phyloP scores from a whole-genome alignment of 768 basidiomycete genomes.

The Dendrothele bispora region DNA sequence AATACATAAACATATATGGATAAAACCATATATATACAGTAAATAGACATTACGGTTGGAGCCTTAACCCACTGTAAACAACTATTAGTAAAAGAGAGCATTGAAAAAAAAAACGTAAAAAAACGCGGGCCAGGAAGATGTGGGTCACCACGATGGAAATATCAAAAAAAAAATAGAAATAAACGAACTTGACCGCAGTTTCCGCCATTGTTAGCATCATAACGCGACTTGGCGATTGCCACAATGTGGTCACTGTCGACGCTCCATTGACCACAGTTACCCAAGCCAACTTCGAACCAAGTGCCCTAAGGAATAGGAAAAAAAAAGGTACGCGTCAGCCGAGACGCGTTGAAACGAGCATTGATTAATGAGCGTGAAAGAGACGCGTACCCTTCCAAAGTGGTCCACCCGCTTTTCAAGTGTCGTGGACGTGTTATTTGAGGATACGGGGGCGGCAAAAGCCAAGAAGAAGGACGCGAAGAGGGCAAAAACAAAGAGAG shows the following conservation, averaged over 20 bases:
- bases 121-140: too few species aligned
- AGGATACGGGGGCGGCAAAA: conserved; percentile 47
- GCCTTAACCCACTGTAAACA: too few species aligned
- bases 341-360: not conserved
- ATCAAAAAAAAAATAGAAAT: too few species aligned
- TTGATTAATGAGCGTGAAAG: not conserved
- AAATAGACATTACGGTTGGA: too few species aligned
- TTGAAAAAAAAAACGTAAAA: too few species aligned
- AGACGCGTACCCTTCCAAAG: conserved; percentile 51
- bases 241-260: conserved; percentile 53
- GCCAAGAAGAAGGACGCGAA: conserved; percentile 40
- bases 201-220: conserved; percentile 45
- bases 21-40: too few species aligned
- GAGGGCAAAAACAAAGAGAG: conserved; percentile 35
- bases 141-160: too few species aligned
- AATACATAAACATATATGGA: too few species aligned
- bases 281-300: conserved; percentile 59
- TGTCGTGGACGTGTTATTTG: conserved; percentile 28
- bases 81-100: too few species aligned
- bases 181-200: conserved; percentile 63
- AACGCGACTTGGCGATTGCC: conserved; percentile 58
- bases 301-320: conserved; percentile 50
- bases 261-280: conserved; percentile 64
- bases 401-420: conserved; percentile 56
- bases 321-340: not conserved